A percentile compares a stretch with the other conserved stretches of the same genome.
Evolutionary conservation across 2,329 filamentous ascomycete species (phyloP).

Genomic region (Bipolaris zeicola): DNA sequence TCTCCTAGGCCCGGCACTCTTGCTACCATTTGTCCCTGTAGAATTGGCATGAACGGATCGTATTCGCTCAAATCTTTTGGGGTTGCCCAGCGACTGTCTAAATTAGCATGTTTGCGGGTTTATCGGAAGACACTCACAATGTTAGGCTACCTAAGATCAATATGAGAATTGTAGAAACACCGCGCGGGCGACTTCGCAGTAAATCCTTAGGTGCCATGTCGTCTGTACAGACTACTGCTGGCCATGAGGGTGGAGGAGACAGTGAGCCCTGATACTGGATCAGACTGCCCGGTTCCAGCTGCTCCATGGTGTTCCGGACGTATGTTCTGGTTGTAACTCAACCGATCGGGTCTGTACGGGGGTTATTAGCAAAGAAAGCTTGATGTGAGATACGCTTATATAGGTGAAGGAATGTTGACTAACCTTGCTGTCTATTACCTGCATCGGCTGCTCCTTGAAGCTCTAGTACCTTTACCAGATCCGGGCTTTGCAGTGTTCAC

Average conservation of each 20-base stretch:
- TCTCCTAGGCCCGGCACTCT: slow-evolving; percentile 14
- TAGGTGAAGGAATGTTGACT: not conserved
- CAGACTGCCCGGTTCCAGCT: slow-evolving; percentile 12
- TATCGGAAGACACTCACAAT: slow-evolving; percentile 16
- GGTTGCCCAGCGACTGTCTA: slow-evolving; percentile 29
- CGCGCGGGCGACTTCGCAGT: slow-evolving; percentile 13
- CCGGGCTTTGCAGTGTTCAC: no score
- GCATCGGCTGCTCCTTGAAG: no score
- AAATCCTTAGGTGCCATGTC: slow-evolving; percentile 20
- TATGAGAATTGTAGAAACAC: slow-evolving; percentile 17
- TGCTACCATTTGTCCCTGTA: not conserved
- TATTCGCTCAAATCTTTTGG: slow-evolving; percentile 19
- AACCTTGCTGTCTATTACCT: no score
- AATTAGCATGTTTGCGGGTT: not conserved
- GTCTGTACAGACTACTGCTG: slow-evolving; percentile 28
- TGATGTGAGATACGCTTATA: not conserved
- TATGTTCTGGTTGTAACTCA: no score
- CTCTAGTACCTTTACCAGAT: no score
- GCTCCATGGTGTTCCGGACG: not conserved
- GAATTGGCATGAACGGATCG: slow-evolving; percentile 14
- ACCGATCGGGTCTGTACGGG: not conserved
- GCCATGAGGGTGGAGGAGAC: slow-evolving; percentile 17
- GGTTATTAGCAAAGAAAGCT: not conserved
- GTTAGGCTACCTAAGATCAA: slow-evolving; percentile 18
- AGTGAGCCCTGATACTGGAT: slow-evolving; percentile 14